A percentile compares a stretch with the other conserved stretches of the same genome.
Conservation (phyloP, 495 filamentous ascomycete genomes). For the Achaetomiella virescens region DNA sequence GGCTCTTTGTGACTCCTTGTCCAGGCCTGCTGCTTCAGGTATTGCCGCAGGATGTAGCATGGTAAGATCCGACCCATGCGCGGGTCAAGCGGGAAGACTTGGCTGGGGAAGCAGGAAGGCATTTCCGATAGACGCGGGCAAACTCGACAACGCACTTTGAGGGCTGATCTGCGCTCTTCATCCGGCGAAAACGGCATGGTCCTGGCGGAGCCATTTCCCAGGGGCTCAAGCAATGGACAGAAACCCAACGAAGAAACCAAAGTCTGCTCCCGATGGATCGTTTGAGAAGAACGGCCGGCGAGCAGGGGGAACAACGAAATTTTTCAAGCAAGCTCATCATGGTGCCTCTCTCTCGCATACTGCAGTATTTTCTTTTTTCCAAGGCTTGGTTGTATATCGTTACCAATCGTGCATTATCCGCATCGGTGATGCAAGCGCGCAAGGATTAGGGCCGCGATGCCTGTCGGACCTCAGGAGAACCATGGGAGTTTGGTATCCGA, state of each 20-base stretch:
- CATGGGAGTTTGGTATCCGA: neutral
- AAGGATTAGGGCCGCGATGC: slow-evolving; percentile 2
- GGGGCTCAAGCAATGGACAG: no score
- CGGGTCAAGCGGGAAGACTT: slow-evolving; percentile 4
- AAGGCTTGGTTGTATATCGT: slow-evolving; percentile 2
- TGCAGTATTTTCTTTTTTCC: no score
- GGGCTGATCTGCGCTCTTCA: neutral
- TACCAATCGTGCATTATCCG: slow-evolving; percentile 6
- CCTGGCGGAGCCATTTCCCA: slow-evolving; percentile 3
- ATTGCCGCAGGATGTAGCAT: no score
- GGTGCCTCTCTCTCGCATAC: slow-evolving; percentile 12
- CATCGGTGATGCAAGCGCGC: slow-evolving; percentile 14
- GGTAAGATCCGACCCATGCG: neutral
- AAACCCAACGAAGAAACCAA: neutral
- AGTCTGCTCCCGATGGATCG: neutral
- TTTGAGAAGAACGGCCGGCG: neutral
- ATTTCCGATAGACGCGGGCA: slow-evolving; percentile 1
- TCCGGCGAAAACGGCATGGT: slow-evolving; percentile 8
- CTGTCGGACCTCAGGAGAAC: slow-evolving; percentile 1
- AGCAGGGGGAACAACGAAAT: slow-evolving; percentile 1
- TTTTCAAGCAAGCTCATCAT: neutral
- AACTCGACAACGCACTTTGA: slow-evolving; percentile 12
- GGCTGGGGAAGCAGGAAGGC: slow-evolving; percentile 12
- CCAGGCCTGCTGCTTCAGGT: no score
- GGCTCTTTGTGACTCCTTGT: no score